Evolutionary conservation across 345 rosid species (phyloP).

Genomic region (Streptanthus diversifolius): DNA sequence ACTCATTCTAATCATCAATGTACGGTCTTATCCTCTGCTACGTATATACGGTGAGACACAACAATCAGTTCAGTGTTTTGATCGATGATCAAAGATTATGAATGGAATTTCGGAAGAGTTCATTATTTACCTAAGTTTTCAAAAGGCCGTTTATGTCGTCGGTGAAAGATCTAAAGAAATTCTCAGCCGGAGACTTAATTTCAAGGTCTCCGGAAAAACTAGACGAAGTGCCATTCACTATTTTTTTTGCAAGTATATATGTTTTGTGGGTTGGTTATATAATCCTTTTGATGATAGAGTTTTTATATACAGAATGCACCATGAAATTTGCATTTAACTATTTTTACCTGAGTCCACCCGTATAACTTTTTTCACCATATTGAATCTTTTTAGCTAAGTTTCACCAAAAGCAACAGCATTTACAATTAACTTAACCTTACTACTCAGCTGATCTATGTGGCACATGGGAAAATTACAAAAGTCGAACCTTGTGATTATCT

Average conservation of each 20-base stretch:
- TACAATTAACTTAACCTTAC: background rate
- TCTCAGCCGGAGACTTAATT: slow-evolving; percentile 3
- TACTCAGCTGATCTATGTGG: background rate
- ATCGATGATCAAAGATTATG: background rate
- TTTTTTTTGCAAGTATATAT: background rate
- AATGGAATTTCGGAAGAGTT: background rate
- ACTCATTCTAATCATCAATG: background rate
- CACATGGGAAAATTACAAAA: too few species aligned
- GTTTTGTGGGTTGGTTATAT: background rate
- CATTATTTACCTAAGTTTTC: background rate
- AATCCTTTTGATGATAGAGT: background rate
- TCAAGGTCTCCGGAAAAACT: background rate
- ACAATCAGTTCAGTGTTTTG: background rate
- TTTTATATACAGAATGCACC: background rate
- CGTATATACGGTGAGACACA: background rate
- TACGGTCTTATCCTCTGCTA: background rate
- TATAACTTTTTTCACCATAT: slow-evolving; percentile 7
- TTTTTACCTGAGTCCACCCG: background rate
- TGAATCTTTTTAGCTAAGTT: background rate
- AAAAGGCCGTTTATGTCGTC: background rate
- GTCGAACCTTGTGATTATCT: too few species aligned
- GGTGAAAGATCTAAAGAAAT: background rate
- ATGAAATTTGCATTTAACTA: background rate
- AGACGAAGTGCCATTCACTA: background rate
- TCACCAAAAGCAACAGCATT: background rate